Evolutionary conservation across 495 filamentous ascomycete genomes (phyloP).

Genomic region (Podospora comata): DNA sequence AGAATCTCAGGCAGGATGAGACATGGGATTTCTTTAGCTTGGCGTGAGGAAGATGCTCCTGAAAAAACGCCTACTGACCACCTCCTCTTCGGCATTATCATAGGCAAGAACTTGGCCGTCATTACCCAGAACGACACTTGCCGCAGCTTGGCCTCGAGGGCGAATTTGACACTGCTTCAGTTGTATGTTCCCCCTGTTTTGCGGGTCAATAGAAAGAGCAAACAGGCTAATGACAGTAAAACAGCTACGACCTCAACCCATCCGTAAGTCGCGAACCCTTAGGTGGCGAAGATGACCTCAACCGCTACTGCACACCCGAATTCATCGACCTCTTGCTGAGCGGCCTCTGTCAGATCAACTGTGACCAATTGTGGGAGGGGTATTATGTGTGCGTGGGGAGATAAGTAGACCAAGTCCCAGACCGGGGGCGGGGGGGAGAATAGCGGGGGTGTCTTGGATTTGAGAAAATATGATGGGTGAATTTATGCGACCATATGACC

Average conservation of each 20-base stretch:
- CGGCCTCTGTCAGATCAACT: slow-evolving; percentile 31
- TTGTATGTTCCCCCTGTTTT: slow-evolving; percentile 19
- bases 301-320: slow-evolving; percentile 20
- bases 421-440: no score
- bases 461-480: no score
- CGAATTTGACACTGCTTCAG: slow-evolving; percentile 17
- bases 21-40: not conserved
- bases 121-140: slow-evolving; percentile 18
- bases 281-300: slow-evolving; percentile 10
- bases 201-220: no score
- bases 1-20: not conserved
- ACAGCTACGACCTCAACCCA: slow-evolving; percentile 30
- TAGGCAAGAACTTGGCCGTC: slow-evolving; percentile 14
- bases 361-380: slow-evolving; percentile 30
- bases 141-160: slow-evolving; percentile 17
- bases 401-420: not conserved
- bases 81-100: not conserved
- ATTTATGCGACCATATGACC: no score
- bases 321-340: slow-evolving; percentile 23
- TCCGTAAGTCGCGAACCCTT: slow-evolving; percentile 21
- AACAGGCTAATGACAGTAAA: not conserved
- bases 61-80: no score
- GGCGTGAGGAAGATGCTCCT: not conserved
- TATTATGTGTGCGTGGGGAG: slow-evolving; percentile 30
- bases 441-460: not conserved